These are phyloP conservation scores for Dunaliella primolecta DNA, from an alignment of 139 green algal species.

Conservation along the genomic window DNA sequence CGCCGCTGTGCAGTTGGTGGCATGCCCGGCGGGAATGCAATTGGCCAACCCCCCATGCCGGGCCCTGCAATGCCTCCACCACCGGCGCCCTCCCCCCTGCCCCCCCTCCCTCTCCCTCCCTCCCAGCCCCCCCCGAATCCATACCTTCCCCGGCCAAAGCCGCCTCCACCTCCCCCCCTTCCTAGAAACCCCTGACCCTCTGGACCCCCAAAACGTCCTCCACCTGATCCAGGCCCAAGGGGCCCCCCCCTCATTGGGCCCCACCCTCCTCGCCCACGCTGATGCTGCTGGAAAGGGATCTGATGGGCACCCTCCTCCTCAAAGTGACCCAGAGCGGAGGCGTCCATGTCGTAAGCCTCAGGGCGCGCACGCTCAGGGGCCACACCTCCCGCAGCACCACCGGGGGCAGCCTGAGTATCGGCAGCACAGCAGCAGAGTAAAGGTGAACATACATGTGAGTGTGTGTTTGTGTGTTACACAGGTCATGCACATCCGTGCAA, in stretches of 20 bases:
- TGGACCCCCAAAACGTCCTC: not conserved
- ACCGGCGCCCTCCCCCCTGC: too few species aligned
- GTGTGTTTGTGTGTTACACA: not conserved
- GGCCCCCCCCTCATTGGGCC: not conserved
- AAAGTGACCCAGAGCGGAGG: not conserved
- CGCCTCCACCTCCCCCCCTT: not conserved
- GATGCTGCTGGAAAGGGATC: not conserved
- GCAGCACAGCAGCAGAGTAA: too few species aligned
- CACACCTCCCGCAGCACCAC: not conserved
- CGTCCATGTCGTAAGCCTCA: not conserved
- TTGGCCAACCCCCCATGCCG: too few species aligned
- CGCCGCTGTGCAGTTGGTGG: not conserved
- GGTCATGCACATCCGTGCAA: not conserved
- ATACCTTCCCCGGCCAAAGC: not conserved
- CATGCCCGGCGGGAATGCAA: not conserved
- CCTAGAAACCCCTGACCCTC: not conserved
- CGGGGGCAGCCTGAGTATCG: not conserved
- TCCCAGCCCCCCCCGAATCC: not conserved
- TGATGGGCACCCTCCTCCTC: not conserved
- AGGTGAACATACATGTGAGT: not conserved
- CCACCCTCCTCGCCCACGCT: not conserved
- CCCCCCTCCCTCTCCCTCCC: not conserved
- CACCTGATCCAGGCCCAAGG: too few species aligned
- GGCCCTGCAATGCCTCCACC: too few species aligned
- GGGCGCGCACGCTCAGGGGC: not conserved